Percentiles rank a stretch among this genome's conserved stretches.
phyloP scores from a whole-genome alignment of 1,284 basidiomycete species.

The Pseudozyma sp. region DNA sequence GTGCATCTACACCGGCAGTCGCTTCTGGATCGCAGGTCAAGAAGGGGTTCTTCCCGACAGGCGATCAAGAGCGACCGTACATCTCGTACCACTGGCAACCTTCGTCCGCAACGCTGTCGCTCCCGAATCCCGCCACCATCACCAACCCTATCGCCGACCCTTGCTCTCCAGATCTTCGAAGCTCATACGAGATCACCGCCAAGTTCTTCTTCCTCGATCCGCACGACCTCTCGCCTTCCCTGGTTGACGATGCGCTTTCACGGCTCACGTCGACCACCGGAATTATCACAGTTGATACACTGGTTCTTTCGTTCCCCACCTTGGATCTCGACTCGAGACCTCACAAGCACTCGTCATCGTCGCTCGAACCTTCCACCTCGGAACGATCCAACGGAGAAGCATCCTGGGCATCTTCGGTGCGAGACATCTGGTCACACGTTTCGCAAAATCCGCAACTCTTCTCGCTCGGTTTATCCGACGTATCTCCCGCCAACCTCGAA shows the following conservation, averaged over 20 bases:
- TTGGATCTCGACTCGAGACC: conserved; percentile 40
- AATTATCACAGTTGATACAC: conserved; percentile 57
- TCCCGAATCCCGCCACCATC: conserved; percentile 57
- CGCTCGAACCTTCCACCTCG: conserved; percentile 1
- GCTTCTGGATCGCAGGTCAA: conserved; percentile 11
- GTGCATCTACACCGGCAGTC: conserved; percentile 2
- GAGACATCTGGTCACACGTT: conserved; percentile 33
- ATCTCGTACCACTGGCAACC: conserved; percentile 55
- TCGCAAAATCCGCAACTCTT: conserved; percentile 52
- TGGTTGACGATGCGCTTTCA: conserved; percentile 56
- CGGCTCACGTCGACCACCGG: conserved; percentile 54
- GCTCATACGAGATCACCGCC: conserved; percentile 60
- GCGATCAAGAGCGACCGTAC: conserved; percentile 47
- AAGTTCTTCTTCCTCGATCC: conserved; percentile 62
- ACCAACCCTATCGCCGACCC: conserved; percentile 56
- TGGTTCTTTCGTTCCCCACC: conserved; percentile 52
- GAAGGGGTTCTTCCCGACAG: conserved; percentile 51
- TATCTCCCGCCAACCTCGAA: conserved; percentile 36
- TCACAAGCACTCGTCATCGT: conserved; percentile 8
- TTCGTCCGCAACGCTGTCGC: conserved; percentile 25
- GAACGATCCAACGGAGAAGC: not conserved
- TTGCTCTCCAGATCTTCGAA: conserved; percentile 49
- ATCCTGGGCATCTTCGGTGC: conserved; percentile 14
- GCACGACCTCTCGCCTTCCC: conserved; percentile 15
- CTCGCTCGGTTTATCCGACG: conserved; percentile 54